These are phyloP conservation scores for Warburgia ugandensis DNA, from an alignment of 164 flowering plant species.

Conservation along the genomic window DNA sequence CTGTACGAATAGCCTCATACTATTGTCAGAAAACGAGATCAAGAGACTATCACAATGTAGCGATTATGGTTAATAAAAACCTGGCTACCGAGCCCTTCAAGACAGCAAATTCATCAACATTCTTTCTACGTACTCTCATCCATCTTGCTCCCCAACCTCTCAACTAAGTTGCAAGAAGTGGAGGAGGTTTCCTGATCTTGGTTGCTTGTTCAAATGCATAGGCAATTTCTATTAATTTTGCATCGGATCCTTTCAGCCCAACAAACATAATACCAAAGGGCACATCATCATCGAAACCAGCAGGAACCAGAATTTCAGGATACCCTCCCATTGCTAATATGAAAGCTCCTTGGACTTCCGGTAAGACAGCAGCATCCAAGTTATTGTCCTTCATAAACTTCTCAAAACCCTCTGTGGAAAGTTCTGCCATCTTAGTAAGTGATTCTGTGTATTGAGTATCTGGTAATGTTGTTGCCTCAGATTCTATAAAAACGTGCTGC, in stretches of 20 bases:
- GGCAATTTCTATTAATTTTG: conserved; percentile 38
- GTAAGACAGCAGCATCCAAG: conserved; percentile 43
- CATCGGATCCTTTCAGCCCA: conserved; percentile 41
- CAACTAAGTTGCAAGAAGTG: too few relatives aligned
- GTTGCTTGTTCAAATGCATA: conserved; percentile 56
- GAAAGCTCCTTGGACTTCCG: not conserved
- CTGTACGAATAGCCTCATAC: too few relatives aligned
- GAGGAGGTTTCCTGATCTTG: conserved; percentile 32
- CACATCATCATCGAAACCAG: conserved; percentile 37
- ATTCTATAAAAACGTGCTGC: conserved; percentile 13
- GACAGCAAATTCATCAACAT: too few relatives aligned
- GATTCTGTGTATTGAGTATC: conserved; percentile 18
- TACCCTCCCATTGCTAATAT: conserved; percentile 43
- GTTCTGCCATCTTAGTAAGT: conserved; percentile 12
- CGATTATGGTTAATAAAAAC: too few relatives aligned
- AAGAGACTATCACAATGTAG: too few relatives aligned
- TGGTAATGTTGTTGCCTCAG: conserved; percentile 27
- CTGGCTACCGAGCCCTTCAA: too few relatives aligned
- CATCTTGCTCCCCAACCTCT: too few relatives aligned
- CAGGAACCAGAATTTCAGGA: conserved; percentile 51
- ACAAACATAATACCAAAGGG: conserved; percentile 48
- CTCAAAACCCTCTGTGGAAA: conserved; percentile 28
- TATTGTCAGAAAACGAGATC: too few relatives aligned
- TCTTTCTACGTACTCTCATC: too few relatives aligned
- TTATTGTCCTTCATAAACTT: conserved; percentile 32